Evolutionary conservation across 2,329 filamentous ascomycete genomes (phyloP).

Genomic region (Aspergillus versicolor): DNA sequence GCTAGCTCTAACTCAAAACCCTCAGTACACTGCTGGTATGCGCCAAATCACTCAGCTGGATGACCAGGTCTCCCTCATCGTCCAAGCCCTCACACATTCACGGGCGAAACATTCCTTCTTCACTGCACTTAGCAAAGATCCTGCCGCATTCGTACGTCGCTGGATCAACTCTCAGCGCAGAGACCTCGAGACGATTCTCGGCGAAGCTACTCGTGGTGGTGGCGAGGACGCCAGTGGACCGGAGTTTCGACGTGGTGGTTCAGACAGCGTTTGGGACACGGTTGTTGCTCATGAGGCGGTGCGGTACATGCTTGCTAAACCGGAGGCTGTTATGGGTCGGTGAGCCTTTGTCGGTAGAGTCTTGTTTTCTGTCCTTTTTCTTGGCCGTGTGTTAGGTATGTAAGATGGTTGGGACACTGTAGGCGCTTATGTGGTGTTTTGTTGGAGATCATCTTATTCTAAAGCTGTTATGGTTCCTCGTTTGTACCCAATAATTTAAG

Average conservation of each 20-base stretch:
- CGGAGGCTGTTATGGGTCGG: constrained; percentile 34
- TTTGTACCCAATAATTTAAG: background rate
- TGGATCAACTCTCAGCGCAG: constrained; percentile 92
- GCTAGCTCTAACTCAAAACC: constrained; percentile 64
- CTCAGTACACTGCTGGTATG: constrained; percentile 69
- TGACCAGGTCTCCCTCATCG: constrained; percentile 77
- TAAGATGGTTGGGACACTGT: constrained; percentile 8
- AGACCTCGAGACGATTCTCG: constrained; percentile 83
- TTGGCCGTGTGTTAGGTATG: background rate
- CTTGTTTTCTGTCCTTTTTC: background rate
- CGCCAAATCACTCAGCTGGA: constrained; percentile 76
- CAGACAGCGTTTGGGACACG: constrained; percentile 63
- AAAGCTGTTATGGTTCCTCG: constrained; percentile 4
- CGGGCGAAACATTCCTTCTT: constrained; percentile 92
- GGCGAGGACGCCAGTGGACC: constrained; percentile 54
- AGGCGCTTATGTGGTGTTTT: constrained; percentile 28
- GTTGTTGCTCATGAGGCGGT: constrained; percentile 62
- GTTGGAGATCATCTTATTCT: constrained; percentile 16
- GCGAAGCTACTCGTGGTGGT: constrained; percentile 66
- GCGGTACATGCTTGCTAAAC: constrained; percentile 58
- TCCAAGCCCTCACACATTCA: constrained; percentile 79
- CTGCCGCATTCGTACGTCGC: constrained; percentile 76
- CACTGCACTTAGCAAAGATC: constrained; percentile 73
- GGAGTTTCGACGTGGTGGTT: constrained; percentile 51
- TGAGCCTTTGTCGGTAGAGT: background rate